phyloP scores from a whole-genome alignment of 129 eudicot species.

The Saposhnikovia divaricata region DNA sequence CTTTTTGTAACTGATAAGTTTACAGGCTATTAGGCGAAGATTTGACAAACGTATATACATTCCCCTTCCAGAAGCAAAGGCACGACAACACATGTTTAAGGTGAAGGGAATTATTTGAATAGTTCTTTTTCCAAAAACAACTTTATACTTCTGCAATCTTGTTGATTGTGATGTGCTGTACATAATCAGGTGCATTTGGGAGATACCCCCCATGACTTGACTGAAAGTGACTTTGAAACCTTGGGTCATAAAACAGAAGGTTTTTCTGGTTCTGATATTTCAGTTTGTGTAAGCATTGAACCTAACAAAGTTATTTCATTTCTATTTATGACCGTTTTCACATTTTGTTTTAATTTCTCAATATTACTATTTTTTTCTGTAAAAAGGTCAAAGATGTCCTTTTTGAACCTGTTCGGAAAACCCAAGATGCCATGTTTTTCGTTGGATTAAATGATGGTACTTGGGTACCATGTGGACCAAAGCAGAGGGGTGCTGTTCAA shows the following conservation, averaged over 20 bases:
- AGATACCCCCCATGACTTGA: slow-evolving; percentile 91
- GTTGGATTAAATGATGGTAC: slow-evolving; percentile 54
- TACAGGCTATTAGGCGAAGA: slow-evolving; percentile 84
- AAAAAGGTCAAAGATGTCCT: slow-evolving; percentile 91
- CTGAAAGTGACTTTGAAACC: slow-evolving; percentile 79
- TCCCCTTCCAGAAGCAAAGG: slow-evolving; percentile 95
- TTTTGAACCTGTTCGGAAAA: slow-evolving; percentile 98
- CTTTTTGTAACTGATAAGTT: background rate
- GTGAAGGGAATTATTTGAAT: slow-evolving; percentile 26
- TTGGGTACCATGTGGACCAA: slow-evolving; percentile 99
- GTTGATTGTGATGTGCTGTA: slow-evolving; percentile 11
- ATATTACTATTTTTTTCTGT: background rate
- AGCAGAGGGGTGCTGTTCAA: slow-evolving; percentile 87
- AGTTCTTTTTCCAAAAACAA: slow-evolving; percentile 1
- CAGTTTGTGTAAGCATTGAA: slow-evolving; percentile 82
- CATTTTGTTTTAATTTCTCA: background rate
- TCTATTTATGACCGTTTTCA: background rate
- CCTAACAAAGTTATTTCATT: background rate
- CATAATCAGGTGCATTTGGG: slow-evolving; percentile 86
- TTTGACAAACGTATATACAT: slow-evolving; percentile 98
- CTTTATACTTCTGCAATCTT: background rate
- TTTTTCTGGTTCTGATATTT: slow-evolving; percentile 94
- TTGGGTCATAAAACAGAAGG: slow-evolving; percentile 92
- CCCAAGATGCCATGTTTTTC: slow-evolving; percentile 97
- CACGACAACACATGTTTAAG: slow-evolving; percentile 95